Conservation (phyloP, 2,329 filamentous ascomycete species). For the Bipolaris victoriae region DNA sequence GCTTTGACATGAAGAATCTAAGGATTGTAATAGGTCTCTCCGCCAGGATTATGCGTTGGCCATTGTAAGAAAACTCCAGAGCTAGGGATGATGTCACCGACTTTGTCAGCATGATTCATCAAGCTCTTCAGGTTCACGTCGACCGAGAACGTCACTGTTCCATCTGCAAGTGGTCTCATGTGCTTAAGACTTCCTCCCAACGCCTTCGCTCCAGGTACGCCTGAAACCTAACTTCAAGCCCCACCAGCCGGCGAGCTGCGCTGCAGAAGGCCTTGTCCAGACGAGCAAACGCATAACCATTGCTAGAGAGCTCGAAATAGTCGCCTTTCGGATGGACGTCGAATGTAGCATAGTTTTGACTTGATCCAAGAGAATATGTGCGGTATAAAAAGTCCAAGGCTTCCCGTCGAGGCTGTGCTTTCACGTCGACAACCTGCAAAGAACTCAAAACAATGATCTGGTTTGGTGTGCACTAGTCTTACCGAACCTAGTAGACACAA, state of each 20-base stretch:
- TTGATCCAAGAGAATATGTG: not conserved
- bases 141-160: slow-evolving; percentile 9
- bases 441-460: not conserved
- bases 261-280: slow-evolving; percentile 13
- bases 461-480: not conserved
- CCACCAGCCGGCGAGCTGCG: slow-evolving; percentile 9
- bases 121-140: slow-evolving; percentile 13
- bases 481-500: not conserved
- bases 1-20: slow-evolving; percentile 17
- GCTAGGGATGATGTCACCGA: slow-evolving; percentile 11
- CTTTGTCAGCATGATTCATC: slow-evolving; percentile 14
- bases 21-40: slow-evolving; percentile 15
- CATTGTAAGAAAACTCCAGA: slow-evolving; percentile 11
- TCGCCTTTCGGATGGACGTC: slow-evolving; percentile 5
- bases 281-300: slow-evolving; percentile 5
- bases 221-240: slow-evolving; percentile 4
- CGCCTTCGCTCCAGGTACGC: not conserved
- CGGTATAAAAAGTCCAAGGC: not conserved
- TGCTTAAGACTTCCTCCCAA: slow-evolving; percentile 6
- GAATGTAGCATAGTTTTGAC: not conserved
- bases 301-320: slow-evolving; percentile 4
- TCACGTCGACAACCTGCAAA: slow-evolving; percentile 9
- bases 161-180: not conserved
- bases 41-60: slow-evolving; percentile 6
- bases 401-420: not conserved